phyloP scores from a whole-genome alignment of 768 basidiomycete genomes.

The Pholiota molesta region DNA sequence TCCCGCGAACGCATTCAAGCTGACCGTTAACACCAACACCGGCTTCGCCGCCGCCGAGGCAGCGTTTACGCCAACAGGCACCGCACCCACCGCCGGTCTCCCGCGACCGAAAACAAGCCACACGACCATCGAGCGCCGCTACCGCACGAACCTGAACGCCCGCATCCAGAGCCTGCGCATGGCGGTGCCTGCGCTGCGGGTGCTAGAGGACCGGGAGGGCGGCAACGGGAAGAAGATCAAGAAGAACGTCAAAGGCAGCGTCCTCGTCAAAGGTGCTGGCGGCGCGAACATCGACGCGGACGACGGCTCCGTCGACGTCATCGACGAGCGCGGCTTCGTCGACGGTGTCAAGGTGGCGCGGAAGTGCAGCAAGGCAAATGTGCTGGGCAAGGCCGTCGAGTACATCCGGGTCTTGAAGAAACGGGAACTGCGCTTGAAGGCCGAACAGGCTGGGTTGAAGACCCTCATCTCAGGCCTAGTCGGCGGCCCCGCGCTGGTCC shows the following conservation, averaged over 20 bases:
- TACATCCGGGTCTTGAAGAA: constrained; percentile 89
- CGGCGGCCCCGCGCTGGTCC: constrained; percentile 69
- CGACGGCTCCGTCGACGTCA: constrained; percentile 50
- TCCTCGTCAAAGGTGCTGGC: constrained; percentile 38
- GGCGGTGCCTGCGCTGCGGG: constrained; percentile 82
- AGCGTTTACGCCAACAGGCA: constrained; percentile 7
- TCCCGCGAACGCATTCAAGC: constrained; percentile 29
- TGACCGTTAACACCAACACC: constrained; percentile 21
- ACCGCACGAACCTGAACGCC: constrained; percentile 87
- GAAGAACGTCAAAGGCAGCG: constrained; percentile 45
- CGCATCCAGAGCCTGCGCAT: constrained; percentile 80
- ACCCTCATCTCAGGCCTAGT: constrained; percentile 71
- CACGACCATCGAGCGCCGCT: constrained; percentile 87
- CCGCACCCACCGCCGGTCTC: constrained; percentile 20
- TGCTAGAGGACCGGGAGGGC: constrained; percentile 65
- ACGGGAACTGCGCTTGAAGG: constrained; percentile 68
- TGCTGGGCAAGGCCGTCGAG: constrained; percentile 88
- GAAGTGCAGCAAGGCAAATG: constrained; percentile 90
- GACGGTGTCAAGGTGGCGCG: constrained; percentile 93
- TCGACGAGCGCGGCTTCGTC: constrained; percentile 85
- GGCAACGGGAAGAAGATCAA: constrained; percentile 48
- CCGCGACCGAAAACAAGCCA: constrained; percentile 82
- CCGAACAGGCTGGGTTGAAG: constrained; percentile 78
- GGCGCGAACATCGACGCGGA: constrained; percentile 32
- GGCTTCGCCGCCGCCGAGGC: constrained; percentile 13